Base-by-base conservation (phyloP, 371 early-diverging fungal species). In the Rhizopus arrhizus region DNA sequence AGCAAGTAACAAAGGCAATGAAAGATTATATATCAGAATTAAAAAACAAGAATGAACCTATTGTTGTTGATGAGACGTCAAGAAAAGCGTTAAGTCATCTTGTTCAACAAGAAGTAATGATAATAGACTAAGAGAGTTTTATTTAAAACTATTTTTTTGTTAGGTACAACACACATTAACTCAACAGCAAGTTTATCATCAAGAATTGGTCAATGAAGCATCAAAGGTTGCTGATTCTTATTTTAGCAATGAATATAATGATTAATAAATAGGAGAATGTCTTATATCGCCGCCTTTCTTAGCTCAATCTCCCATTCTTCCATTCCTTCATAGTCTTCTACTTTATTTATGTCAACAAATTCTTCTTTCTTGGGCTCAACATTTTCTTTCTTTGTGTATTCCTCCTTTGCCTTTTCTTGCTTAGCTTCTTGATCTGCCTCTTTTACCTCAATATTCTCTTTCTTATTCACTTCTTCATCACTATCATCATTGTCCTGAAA, bases 271-370 rank as follows among this genome's bases (percentile, higher is more conserved):
- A 12, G 6, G 42, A 5, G 42, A 13, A 54, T 28, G 29, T 12
- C 31, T 57, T 62, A 64, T 36, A 61, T 58, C 32, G 77, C 71
- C 9, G 63, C 69, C 45, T 52, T 73, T 59, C 78, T 64, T 32
- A 74, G 28, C 48, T 78, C 78, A 34, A 69, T 66, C 51, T 74
- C 75, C 75, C 75, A 74, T 31, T 78, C 75, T 50, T 78, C 75
- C 78, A 78, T 78, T 5, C 57, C 77, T 38, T 72, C 74, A 53
- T 56, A 63, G 4, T 61, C 15, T 59, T 62, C 12, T 53, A 22
- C 5, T 49, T 33, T 32, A 55, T 45, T 31, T 29, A 10, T 15
- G 15, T 13, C 43, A 15, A 43, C 28, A 9, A 56, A 32, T 15
- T 63, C 29, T 7, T 34, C 34, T 33, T 42, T 28, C 22, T 4